Evolutionary conservation across 306 rosid species (phyloP), one percentile per base, ranked within the genome.

Genomic region (Cucurbita argyrosperma): DNA sequence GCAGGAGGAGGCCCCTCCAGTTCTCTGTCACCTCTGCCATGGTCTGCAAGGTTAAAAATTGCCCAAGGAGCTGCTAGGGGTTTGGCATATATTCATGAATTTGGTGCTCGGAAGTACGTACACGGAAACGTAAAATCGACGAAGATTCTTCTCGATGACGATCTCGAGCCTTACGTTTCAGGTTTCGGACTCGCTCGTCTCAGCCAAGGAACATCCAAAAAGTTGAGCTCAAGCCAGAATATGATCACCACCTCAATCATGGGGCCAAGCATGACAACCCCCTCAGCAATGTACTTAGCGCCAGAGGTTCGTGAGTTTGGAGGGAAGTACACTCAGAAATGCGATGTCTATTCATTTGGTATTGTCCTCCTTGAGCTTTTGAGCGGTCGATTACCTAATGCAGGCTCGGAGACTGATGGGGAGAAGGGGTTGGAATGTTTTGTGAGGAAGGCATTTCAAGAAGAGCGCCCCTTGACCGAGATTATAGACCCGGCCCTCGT

Each of bases 11-110:
- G 79, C 1, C 84, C 88, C 62, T 76, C 91, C 26, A 79, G 52
- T 79, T 51, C 84, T 45, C 61, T 74, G 49, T 80, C 86, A 51
- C 81, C 85, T 8, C 74, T 91, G 52, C 49, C 92, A 47, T 91
- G 97, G 96, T 59, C 83, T n/a, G 61, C 82, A 15, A 82, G 97
- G 85, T 81, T 91, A 67, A 89, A 81, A 76, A 87, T 91, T 71
- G 92, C 87, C 70, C 96, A 86, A 87, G 96, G 91, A 78, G 74
- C 82, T 45, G 97, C 97, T 4, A 80, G 92, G 77, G 97, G 96
- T 40, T 78, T 91, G 77, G 81, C 81, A 70, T 84, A 84, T 80
- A 86, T 91, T 37, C 97, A 91, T 4, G 97, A 91, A 74, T 82
- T 80, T 47, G 84, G 83, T 58, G 86, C 90, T 19, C 85, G 92